Base-by-base conservation (phyloP, 768 basidiomycete species). In the Tricholoma terreum region DNA sequence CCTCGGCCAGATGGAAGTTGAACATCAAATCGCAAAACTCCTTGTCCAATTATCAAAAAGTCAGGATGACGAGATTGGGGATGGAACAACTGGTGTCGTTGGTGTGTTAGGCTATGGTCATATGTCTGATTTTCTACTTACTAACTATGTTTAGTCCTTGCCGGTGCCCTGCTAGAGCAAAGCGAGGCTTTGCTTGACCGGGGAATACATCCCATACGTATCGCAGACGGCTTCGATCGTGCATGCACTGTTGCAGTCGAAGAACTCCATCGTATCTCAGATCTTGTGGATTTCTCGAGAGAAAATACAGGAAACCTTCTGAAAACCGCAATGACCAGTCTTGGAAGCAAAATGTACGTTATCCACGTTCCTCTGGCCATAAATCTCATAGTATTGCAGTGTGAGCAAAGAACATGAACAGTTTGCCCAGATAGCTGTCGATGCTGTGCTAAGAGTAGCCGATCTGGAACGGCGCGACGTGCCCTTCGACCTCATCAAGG, bases 1-100 rank as follows among this genome's bases (percentile, higher is more conserved):
- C 64, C 79, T 99, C 56, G 85, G 94, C 21, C 96, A 98, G 78
- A 98, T 99, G 94, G 93, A 97, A 72, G 95, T 98, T 52, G 96
- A 98, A 67, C 96, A 99, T 70, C 96, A 96, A 77, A 96, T 99
- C 67, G 97, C 97, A 58, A 99, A 97, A 75, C 83, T 99, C 45
- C 83, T 99, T 33, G 97, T 99, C 1, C 91, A 98, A 68, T 80
- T 98, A 40, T 95, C 93, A 15, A 96, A 95, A 79, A 94, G 91
- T 70, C 97, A 99, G 77, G 97, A 99, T 71, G 97, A 99, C 72
- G 97, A 99, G 78, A 96, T 99, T 70, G 97, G 97, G 22, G 97
- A 99, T 75, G 97, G 97, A 58, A 98, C 97, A 6, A 98, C 97
- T 27, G 97, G 97, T 71, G 97, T 99, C 58, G 97, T 98, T 61